Evolutionary conservation across 1,139 yeast genomes (phyloP).

Genomic region (Candida frijolesensis): DNA sequence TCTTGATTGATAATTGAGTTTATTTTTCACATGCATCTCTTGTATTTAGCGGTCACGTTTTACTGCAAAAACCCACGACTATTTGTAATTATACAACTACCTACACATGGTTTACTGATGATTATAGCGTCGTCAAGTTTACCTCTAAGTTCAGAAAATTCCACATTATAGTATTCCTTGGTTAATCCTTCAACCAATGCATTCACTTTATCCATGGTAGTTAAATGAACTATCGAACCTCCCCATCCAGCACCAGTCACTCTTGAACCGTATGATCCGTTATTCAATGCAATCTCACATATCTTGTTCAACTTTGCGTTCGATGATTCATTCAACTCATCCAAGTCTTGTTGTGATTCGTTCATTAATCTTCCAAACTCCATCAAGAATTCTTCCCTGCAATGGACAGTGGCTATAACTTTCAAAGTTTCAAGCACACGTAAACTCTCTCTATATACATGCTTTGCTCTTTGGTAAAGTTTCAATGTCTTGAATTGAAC

Average conservation of each 20-base stretch:
- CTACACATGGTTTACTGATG: slow-evolving; percentile 60
- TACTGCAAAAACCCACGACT: slow-evolving; percentile 6
- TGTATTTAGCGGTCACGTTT: neutral
- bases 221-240: slow-evolving; percentile 70
- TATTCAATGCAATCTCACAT: slow-evolving; percentile 52
- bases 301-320: slow-evolving; percentile 54
- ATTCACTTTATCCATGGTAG: slow-evolving; percentile 45
- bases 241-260: slow-evolving; percentile 87
- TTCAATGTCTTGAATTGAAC: slow-evolving; percentile 59
- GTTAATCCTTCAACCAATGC: slow-evolving; percentile 39
- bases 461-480: slow-evolving; percentile 61
- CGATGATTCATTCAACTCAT: slow-evolving; percentile 54
- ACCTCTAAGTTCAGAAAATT: slow-evolving; percentile 51
- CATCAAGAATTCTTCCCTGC: slow-evolving; percentile 31
- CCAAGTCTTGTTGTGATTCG: slow-evolving; percentile 58
- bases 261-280: slow-evolving; percentile 68
- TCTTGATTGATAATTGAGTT: neutral
- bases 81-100: slow-evolving; percentile 40
- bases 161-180: slow-evolving; percentile 47
- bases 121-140: slow-evolving; percentile 52
- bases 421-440: slow-evolving; percentile 57
- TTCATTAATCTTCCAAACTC: slow-evolving; percentile 59
- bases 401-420: slow-evolving; percentile 26
- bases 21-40: neutral
- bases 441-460: slow-evolving; percentile 65